Base-by-base conservation (phyloP, 2,329 filamentous ascomycete species). In the Setomelanomma holmii region DNA sequence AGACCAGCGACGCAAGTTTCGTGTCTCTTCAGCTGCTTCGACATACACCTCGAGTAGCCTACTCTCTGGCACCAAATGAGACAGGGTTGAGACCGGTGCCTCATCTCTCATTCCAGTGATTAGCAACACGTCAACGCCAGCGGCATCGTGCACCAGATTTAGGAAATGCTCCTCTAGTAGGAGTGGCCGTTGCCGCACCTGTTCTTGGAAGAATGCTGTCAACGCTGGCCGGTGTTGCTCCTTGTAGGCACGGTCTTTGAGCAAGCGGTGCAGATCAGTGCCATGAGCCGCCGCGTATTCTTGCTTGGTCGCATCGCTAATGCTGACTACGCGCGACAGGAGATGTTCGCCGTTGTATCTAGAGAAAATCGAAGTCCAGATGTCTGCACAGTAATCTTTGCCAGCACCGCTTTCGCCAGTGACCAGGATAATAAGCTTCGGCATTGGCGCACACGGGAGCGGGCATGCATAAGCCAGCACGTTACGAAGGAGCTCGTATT, bases 101-200 rank as follows among this genome's bases (percentile, higher is more conserved):
- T 82, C 73, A 42, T 89, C 86, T 75, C 84, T 81, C 81, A 87
- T 83, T 0, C 85, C 85, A 0, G 85, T 88, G 57, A 89, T 82
- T 0, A 88, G 51, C 38, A 88, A 69, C 41, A 87, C 82, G 49
- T 86, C 81, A 2, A 77, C 73, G 49, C 61, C 42, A 43, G 10
- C 55, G 5, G 76, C 74, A 11, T 55, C 49, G 27, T 72, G 16
- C 2, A 87, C 79, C 2, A 80, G 68, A 20, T 75, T 52, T 35
- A 50, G 20, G 16, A 61, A 61, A 19, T 61, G 53, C 38, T 84
- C 78, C 56, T 82, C 70, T 56, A 72, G 80, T 14, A 87, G 72
- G 34, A 41, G 58, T 53, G 83, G 82, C 36, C 74, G 72, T 61
- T 74, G 17, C 33, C 41, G 60, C 21, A 82, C 62, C 61, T 83